A percentile compares a stretch with the other conserved stretches of the same genome.
Conservation (phyloP, 2,329 filamentous ascomycete genomes). For the Calcarisporium arbuscula region DNA sequence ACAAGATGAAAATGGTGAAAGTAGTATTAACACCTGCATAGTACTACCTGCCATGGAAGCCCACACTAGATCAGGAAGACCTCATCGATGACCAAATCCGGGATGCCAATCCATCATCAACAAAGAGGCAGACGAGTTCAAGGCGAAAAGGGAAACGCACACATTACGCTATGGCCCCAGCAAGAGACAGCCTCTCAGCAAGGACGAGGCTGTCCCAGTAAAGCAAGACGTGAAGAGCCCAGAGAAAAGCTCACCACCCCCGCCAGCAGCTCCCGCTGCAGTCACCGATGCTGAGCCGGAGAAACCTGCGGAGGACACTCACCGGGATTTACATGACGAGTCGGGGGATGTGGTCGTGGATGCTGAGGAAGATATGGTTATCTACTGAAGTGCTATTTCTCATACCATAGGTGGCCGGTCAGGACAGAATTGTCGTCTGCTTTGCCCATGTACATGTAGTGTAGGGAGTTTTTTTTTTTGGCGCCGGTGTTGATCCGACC, state of each 20-base stretch:
- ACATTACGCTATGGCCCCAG: conserved; percentile 18
- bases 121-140: conserved; percentile 59
- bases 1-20: no score
- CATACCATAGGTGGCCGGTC: no score
- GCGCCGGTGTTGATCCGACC: no score
- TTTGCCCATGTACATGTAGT: no score
- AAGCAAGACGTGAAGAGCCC: conserved; percentile 9
- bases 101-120: conserved; percentile 55
- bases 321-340: conserved; percentile 56
- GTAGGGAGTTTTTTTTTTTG: no score
- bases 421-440: no score
- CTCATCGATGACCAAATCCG: conserved; percentile 64
- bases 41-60: conserved; percentile 84
- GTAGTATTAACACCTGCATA: conserved; percentile 27
- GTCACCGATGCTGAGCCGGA: not conserved
- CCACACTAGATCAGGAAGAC: conserved; percentile 61
- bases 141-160: conserved; percentile 37
- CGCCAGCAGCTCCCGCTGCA: not conserved
- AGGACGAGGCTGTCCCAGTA: conserved; percentile 18
- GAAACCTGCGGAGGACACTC: conserved; percentile 5
- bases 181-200: conserved; percentile 22
- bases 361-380: conserved; percentile 84
- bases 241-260: conserved; percentile 5
- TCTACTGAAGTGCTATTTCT: conserved; percentile 55
- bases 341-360: conserved; percentile 73